phyloP scores from a whole-genome alignment of 2,329 filamentous ascomycete species.

The Colletotrichum sp. region DNA sequence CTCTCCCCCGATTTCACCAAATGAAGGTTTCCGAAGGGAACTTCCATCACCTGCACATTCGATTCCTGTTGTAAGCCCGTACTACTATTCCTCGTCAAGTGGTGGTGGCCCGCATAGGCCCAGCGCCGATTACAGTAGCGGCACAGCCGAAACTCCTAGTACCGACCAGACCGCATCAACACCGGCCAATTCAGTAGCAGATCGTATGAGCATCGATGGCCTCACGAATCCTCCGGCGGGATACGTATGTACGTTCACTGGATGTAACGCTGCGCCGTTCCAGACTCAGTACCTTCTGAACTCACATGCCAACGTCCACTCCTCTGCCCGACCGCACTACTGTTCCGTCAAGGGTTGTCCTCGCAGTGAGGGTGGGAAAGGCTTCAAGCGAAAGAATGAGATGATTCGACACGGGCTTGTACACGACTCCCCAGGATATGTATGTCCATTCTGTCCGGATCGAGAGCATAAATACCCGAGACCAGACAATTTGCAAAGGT shows the following conservation, averaged over 20 bases:
- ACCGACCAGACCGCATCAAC: conserved; percentile 50
- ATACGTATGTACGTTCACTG: conserved; percentile 64
- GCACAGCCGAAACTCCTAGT: conserved; percentile 50
- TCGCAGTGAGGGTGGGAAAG: conserved; percentile 68
- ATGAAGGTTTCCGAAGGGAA: conserved; percentile 49
- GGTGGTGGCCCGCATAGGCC: conserved; percentile 38
- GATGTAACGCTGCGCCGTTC: conserved; percentile 76
- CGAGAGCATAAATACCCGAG: conserved; percentile 93
- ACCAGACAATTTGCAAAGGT: conserved; percentile 96
- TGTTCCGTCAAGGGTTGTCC: conserved; percentile 67
- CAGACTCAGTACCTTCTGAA: conserved; percentile 80
- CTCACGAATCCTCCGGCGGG: conserved; percentile 58
- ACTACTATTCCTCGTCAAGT: conserved; percentile 36
- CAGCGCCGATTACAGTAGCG: conserved; percentile 48
- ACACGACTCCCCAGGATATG: conserved; percentile 91
- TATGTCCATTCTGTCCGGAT: conserved; percentile 95
- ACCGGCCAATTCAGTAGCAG: conserved; percentile 47
- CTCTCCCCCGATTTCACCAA: conserved; percentile 57
- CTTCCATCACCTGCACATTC: conserved; percentile 53
- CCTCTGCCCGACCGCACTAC: conserved; percentile 68
- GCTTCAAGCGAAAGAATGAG: conserved; percentile 76
- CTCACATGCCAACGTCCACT: conserved; percentile 78
- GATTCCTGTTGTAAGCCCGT: conserved; percentile 42
- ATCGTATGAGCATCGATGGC: conserved; percentile 64
- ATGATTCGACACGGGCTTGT: conserved; percentile 84